Conservation (phyloP, 495 filamentous ascomycete genomes). For the Aspergillus mulundensis region DNA sequence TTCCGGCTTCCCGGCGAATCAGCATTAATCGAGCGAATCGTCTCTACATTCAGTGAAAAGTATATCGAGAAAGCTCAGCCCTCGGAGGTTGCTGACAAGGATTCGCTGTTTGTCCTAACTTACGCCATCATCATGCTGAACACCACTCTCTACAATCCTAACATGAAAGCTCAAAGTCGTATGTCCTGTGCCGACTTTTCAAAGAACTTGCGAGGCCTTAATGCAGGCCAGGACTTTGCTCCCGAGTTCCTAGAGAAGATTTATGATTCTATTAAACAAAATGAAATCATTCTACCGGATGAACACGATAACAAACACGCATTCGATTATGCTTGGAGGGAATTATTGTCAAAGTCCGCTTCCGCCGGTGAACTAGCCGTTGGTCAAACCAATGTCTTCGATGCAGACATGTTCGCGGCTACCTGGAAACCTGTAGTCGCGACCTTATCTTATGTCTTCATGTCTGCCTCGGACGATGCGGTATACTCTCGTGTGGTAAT, state of each 20-base stretch:
- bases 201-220: conserved; percentile 83
- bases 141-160: conserved; percentile 92
- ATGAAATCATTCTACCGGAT: conserved; percentile 95
- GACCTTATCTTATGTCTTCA: conserved; percentile 95
- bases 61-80: conserved; percentile 73
- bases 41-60: conserved; percentile 79
- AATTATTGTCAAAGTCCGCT: conserved; percentile 82
- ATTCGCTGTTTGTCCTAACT: conserved; percentile 84
- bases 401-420: conserved; percentile 94
- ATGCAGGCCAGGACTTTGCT: conserved; percentile 78
- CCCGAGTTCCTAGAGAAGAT: conserved; percentile 82
- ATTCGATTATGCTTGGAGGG: conserved; percentile 96
- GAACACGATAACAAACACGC: conserved; percentile 95
- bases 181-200: conserved; percentile 82
- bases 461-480: conserved; percentile 96
- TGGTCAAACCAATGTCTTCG: conserved; percentile 90
- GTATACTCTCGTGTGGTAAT: conserved; percentile 91
- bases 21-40: conserved; percentile 86
- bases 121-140: conserved; percentile 97
- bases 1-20: conserved; percentile 95
- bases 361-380: conserved; percentile 67
- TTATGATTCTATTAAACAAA: conserved; percentile 83
- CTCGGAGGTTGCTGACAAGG: conserved; percentile 76
- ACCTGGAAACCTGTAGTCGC: conserved; percentile 95
- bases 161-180: conserved; percentile 71